Percentiles rank a stretch among this genome's conserved stretches.
Evolutionary conservation across 805 yeast genomes (phyloP).

Genomic region (Metschnikowia anglica): DNA sequence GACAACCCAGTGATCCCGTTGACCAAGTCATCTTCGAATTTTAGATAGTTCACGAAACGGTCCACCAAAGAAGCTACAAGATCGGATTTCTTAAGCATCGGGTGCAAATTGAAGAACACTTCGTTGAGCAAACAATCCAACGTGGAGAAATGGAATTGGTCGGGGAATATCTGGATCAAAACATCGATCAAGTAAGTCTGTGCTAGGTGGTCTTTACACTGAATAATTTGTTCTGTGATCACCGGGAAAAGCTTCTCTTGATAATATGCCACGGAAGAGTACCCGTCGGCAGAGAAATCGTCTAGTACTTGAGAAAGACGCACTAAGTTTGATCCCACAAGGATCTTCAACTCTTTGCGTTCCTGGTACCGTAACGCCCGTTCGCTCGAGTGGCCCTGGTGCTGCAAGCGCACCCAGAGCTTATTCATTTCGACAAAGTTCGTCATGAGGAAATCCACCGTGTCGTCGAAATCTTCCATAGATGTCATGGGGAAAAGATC

Average conservation of each 20-base stretch:
- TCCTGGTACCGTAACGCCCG: constrained; percentile 71
- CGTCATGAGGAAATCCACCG: constrained; percentile 74
- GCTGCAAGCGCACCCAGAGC: constrained; percentile 94
- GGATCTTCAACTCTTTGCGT: constrained; percentile 82
- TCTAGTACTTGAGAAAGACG: constrained; percentile 82
- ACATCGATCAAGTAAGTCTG: constrained; percentile 92
- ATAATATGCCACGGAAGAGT: constrained; percentile 34
- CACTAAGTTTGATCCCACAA: constrained; percentile 91
- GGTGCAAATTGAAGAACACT: constrained; percentile 65
- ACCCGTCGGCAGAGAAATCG: constrained; percentile 51
- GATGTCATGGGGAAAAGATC: constrained; percentile 51
- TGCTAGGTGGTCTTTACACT: constrained; percentile 87
- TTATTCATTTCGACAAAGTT: constrained; percentile 98
- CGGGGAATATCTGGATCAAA: constrained; percentile 91
- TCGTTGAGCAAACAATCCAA: constrained; percentile 59
- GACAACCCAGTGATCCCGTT: constrained; percentile 5
- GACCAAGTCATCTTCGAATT: constrained; percentile 29
- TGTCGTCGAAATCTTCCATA: constrained; percentile 52
- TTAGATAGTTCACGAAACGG: constrained; percentile 56
- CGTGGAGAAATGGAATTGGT: constrained; percentile 79
- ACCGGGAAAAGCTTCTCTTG: constrained; percentile 66
- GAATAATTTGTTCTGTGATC: constrained; percentile 84
- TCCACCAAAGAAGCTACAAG: constrained; percentile 70
- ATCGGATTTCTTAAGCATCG: constrained; percentile 64
- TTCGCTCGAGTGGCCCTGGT: constrained; percentile 89